Percentiles rank a stretch among this genome's conserved stretches.
Conservation (phyloP, 352 stramenopile species). For the Pythium phragmiticola region DNA sequence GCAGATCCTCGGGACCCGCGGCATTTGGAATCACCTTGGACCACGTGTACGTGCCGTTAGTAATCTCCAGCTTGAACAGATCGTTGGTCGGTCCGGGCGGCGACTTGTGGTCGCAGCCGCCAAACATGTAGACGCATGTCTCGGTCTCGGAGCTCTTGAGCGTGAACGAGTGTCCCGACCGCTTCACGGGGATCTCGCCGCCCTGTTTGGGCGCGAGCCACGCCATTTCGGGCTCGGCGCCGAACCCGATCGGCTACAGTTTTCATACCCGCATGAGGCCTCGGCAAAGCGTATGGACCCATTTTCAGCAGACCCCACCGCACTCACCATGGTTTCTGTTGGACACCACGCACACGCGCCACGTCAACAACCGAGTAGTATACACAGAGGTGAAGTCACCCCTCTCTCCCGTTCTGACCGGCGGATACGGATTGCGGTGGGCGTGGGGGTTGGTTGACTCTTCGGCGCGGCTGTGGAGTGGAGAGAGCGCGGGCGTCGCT, state of each 20-base stretch:
- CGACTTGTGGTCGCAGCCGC: slow-evolving; percentile 89
- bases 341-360: neutral
- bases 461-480: neutral
- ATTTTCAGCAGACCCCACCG: neutral
- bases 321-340: slow-evolving; percentile 8
- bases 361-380: neutral
- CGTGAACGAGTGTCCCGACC: slow-evolving; percentile 95
- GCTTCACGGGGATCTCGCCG: slow-evolving; percentile 92
- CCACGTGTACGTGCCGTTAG: slow-evolving; percentile 73
- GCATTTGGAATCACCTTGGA: slow-evolving; percentile 48
- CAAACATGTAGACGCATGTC: slow-evolving; percentile 80
- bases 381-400: neutral
- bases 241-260: slow-evolving; percentile 76
- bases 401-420: neutral
- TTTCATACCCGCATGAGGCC: neutral
- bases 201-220: slow-evolving; percentile 90
- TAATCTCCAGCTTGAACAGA: slow-evolving; percentile 93
- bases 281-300: neutral
- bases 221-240: slow-evolving; percentile 83
- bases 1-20: slow-evolving; percentile 52
- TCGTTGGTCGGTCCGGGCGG: slow-evolving; percentile 93
- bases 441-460: neutral
- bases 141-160: slow-evolving; percentile 72
- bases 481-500: slow-evolving; percentile 2
- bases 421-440: neutral